A percentile compares a stretch with the other conserved stretches of the same genome.
Conservation (phyloP, 495 filamentous ascomycete species). For the Pyrenula massariospora region DNA sequence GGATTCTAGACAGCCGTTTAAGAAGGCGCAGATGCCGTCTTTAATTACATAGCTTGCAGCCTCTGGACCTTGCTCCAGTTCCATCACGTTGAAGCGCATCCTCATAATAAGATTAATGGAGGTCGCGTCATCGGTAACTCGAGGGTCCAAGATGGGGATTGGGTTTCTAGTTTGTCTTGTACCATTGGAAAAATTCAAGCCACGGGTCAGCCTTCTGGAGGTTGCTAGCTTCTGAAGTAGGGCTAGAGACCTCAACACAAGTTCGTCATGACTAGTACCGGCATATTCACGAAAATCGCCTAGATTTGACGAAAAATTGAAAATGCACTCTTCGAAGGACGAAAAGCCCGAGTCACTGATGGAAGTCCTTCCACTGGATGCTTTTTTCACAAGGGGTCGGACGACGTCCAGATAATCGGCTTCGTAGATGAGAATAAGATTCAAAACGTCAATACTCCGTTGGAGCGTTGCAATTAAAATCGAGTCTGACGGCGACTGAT, state of each 20-base stretch:
- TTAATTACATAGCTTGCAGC: constrained; percentile 65
- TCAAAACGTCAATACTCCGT: constrained; percentile 67
- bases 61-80: constrained; percentile 49
- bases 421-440: constrained; percentile 70
- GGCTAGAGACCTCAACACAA: constrained; percentile 65
- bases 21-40: constrained; percentile 64
- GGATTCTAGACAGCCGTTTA: constrained; percentile 63
- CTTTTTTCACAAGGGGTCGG: constrained; percentile 56
- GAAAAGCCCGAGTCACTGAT: constrained; percentile 63
- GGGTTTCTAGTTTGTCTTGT: constrained; percentile 54
- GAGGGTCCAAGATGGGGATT: constrained; percentile 61
- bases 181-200: constrained; percentile 28
- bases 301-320: constrained; percentile 65
- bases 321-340: constrained; percentile 84
- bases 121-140: constrained; percentile 58
- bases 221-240: constrained; percentile 76
- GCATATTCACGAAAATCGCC: constrained; percentile 74
- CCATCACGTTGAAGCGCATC: constrained; percentile 46
- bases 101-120: constrained; percentile 53
- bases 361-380: constrained; percentile 25
- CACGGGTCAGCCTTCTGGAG: constrained; percentile 60
- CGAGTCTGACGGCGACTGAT: constrained; percentile 54
- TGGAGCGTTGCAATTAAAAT: constrained; percentile 63
- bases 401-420: constrained; percentile 84
- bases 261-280: constrained; percentile 61